Conservation (phyloP, 768 basidiomycete species). For the Collybia sordida region DNA sequence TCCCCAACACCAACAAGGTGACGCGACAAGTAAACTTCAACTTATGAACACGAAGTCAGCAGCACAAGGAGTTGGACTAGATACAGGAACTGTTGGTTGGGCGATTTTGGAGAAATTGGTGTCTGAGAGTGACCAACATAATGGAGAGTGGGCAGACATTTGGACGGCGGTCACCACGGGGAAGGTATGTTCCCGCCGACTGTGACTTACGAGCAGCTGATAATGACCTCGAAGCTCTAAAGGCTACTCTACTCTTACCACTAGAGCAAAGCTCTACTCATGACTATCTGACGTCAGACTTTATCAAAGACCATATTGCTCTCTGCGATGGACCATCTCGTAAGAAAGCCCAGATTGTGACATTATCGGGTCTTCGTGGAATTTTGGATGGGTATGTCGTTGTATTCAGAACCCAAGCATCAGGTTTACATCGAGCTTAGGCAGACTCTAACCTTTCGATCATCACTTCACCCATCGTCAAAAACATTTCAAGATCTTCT, state of each 20-base stretch:
- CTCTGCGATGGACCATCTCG: conserved; percentile 56
- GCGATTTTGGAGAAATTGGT: conserved; percentile 74
- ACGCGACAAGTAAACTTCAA: conserved; percentile 69
- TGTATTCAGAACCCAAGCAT: not conserved
- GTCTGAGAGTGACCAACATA: conserved; percentile 42
- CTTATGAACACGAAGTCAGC: conserved; percentile 73
- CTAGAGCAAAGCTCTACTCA: conserved; percentile 52
- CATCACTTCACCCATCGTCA: conserved; percentile 40
- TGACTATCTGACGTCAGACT: conserved; percentile 64
- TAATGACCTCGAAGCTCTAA: conserved; percentile 8
- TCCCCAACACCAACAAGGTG: conserved; percentile 48
- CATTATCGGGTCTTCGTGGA: conserved; percentile 84
- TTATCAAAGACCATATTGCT: conserved; percentile 82
- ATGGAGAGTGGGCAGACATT: conserved; percentile 70
- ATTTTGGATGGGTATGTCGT: conserved; percentile 55
- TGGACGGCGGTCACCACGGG: conserved; percentile 63
- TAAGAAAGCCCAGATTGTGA: conserved; percentile 57
- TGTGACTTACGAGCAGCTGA: not conserved
- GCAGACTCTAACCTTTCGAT: conserved; percentile 41
- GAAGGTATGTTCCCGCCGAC: conserved; percentile 48
- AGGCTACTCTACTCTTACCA: conserved; percentile 85
- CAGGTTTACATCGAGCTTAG: conserved; percentile 19
- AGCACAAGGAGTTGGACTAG: conserved; percentile 67
- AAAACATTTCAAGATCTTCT: conserved; percentile 39
- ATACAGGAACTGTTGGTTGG: conserved; percentile 68